Evolutionary conservation across 768 basidiomycete species (phyloP), one percentile per base, ranked within the genome.

Genomic region (Suillus brevipes): DNA sequence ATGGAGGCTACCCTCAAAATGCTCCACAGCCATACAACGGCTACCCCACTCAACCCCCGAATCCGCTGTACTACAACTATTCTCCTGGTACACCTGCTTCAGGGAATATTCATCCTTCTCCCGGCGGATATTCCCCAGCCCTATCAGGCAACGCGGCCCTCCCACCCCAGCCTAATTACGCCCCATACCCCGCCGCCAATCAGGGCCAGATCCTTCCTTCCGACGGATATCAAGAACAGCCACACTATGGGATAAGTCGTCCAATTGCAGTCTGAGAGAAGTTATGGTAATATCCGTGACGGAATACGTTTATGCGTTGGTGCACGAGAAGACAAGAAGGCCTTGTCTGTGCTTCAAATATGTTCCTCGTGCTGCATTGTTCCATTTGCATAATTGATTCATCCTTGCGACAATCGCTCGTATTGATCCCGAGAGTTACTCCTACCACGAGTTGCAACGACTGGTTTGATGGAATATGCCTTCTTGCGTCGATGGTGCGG

Each of bases 151-250:
- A 38, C 13, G 36, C 62, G 28, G 4, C 65, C 45, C 64, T 53
- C 6, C 65, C 73, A 2, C 68, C 68, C 34, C 74, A 69, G 40
- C 64, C 74, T 6, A 69, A 68, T 34, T 67, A 65, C 63, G 50
- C 1, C 37, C 20, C 65, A 13, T 62, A 71, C n/a, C 74, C 73
- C 13, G 38, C 25, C 16, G 60, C 36, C 23, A 38, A 65, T 23
- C 74, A 69, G 45, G 42, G 40, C 3, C 71, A 59, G 34, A 59
- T 61, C 38, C 64, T 63, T 7, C 28, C 63, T 43, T 62, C 62
- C 2, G 47, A 49, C 37, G 68, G 65, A 34, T 69, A 71, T 57
- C 69, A 66, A 62, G 28, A 45, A 28, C 60, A 50, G 12, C 43
- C 62, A 12, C 34, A 49, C 12, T 67, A 65, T 20, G 62, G 38